Evolutionary conservation across 2,329 filamentous ascomycete species (phyloP), one percentile per base, ranked within the genome.

Genomic region (Zymoseptoria pseudotritici): DNA sequence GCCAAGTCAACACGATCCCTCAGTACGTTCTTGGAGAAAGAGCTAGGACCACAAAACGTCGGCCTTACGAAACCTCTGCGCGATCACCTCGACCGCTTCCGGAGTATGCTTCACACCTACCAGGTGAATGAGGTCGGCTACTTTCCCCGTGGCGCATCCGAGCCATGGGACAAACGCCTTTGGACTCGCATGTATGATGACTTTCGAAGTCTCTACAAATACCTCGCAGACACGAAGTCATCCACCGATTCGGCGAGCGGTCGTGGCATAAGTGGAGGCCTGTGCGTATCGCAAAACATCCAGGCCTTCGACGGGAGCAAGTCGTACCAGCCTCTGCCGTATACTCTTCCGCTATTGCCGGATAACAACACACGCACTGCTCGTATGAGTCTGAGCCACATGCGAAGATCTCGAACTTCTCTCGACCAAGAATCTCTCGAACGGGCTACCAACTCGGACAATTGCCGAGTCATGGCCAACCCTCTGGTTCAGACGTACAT

Each of bases 41-140:
- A 91, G 61, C 76, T 92, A 3, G 87, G 86, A 0, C 80, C 87
- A 54, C 75, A 83, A 1, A 77, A 86, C 57, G 75, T 91, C n/a
- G 87, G 86, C 1, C 78, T 92, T 0, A 78, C 85, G 1, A 72
- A 79, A 1, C 82, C 80, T 0, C 82, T 84, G 3, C 78, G 86
- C 63, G 79, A 82, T 2, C 89, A 94, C 66, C 80, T 93, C 0
- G 85, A 91, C 62, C 82, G 83, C 1, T 93, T 93, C 71, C 81
- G 89, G 53, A 80, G 82, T 8, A 89, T 90, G 63, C 72, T 94
- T 1, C 78, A 86, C 24, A 78, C 79, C 0, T 87, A 85, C 67
- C 92, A 91, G 69, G 77, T 83, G 1, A 78, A 81, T 0, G 86
- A 85, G 57, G 80, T 90, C 31, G 88, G 88, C 4, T 87, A 86